Evolutionary conservation across 495 filamentous ascomycete genomes (phyloP), one percentile per base, ranked within the genome.

Genomic region (Apodospora peruviana): DNA sequence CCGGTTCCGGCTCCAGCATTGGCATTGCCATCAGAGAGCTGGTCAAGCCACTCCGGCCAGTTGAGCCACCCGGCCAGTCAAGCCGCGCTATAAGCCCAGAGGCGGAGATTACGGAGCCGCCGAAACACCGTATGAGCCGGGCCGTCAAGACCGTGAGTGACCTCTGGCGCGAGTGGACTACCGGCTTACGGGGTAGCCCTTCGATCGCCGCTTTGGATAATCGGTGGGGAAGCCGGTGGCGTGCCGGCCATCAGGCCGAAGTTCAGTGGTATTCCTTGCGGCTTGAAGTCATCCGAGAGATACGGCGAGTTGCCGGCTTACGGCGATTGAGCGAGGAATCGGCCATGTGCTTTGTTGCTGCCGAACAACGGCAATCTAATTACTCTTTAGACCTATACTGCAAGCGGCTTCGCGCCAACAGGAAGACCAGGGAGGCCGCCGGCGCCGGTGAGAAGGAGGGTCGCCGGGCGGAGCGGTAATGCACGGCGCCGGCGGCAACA

Each of bases 181-280:
- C 19, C 17, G 39, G 39, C 11, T 22, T 42, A 19, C 7, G 5
- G 5, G 39, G 39, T 10, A 8, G 19, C n/a, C 39, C 39, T 17
- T 39, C 35, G 16, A 40, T 48, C 23, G 14, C 4, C n/a, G 34
- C 14, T 5, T 20, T 48, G 21, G 22, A 48, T 20, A 22, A 20
- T 21, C 29, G 29, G 3, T 48, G 29, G 35, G 45, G 45, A 5
- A 39, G 21, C 22, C 3, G 29, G 3, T 48, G 35, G 35, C 14
- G 29, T 19, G 17, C 35, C 16, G 20, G 35, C 34, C 20, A 23
- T 29, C 17, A 22, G 24, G 14, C 17, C 25, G 35, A 48, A 32
- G 3, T 48, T 12, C 19, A 48, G 35, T 48, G 35, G 35, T 48
- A 48, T 19, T 48, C 35, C n/a, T 22, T 39, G 20, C 35, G 35